Evolutionary conservation across 2,329 filamentous ascomycete species (phyloP), one percentile per base, ranked within the genome.

Genomic region (Aspergillus oerlinghausenensis): DNA sequence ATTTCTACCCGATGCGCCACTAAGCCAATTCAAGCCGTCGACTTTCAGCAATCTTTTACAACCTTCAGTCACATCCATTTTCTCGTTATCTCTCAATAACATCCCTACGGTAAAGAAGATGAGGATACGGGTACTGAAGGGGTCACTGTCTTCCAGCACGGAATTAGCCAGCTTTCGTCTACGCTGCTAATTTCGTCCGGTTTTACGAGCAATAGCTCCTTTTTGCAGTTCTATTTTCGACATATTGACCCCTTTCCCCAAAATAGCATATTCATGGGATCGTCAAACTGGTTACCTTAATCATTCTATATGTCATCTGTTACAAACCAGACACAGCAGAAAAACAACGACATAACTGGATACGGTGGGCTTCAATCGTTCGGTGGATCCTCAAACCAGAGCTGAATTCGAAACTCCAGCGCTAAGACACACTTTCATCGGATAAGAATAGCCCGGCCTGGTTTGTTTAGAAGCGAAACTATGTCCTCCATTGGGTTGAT

Each of bases 1-100:
- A 47, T 52, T 60, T 29, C 32, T 25, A 50, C 69, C 69, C 55
- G 25, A 48, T 43, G 51, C 51, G 68, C 65, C 57, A 55, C 57
- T 52, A 14, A 29, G 55, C 51, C 50, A 25, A 14, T 32, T 55
- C n/a, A 19, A 35, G 40, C 32, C 26, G n/a, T 28, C 48, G 29
- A 50, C 32, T 38, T 38, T 17, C 14, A 38, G 6, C 14, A 17
- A 38, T n/a, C 32, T 6, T 38, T 6, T 17, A 17, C 14, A 17
- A 17, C 14, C 5, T 38, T 17, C 32, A 17, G 2, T 38, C 32
- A 17, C 32, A 3, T 17, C 14, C 32, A 38, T 8, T 38, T 17
- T 38, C 47, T 26, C 23, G 6, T 49, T 23, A 28, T 6, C 32
- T 35, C 2, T 17, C 3, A 38, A 38, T 17, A 38, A 14, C 14